Evolutionary conservation across 164 flowering plant genomes (phyloP).

Genomic region (Magnolia officinalis): DNA sequence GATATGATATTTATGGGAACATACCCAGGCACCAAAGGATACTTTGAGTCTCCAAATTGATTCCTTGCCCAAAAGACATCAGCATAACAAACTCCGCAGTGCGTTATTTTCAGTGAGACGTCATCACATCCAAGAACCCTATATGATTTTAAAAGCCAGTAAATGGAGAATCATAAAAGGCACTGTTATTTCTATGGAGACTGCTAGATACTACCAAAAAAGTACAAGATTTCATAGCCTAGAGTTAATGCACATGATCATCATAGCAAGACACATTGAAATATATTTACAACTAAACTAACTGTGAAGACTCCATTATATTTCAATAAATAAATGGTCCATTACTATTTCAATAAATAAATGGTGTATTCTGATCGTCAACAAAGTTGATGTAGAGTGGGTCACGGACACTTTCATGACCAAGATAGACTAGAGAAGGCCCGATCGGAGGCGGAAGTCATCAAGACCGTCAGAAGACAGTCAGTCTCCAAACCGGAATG

Average conservation of each 20-base stretch:
- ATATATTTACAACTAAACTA: too few relatives aligned
- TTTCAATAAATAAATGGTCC: too few relatives aligned
- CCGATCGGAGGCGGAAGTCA: not conserved
- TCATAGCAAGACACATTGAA: not conserved
- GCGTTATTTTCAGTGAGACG: slow-evolving; percentile 59
- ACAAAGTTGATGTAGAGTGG: too few relatives aligned
- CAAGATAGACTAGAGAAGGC: not conserved
- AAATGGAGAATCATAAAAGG: not conserved
- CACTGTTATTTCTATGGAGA: not conserved
- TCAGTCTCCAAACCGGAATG: too few relatives aligned
- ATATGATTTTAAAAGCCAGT: slow-evolving; percentile 10
- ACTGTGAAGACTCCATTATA: too few relatives aligned
- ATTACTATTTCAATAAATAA: too few relatives aligned
- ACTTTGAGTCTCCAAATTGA: slow-evolving; percentile 36
- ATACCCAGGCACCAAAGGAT: slow-evolving; percentile 84
- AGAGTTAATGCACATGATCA: not conserved
- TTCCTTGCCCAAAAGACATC: slow-evolving; percentile 66
- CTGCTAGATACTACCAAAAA: not conserved
- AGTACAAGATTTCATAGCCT: not conserved
- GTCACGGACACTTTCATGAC: not conserved
- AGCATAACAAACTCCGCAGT: slow-evolving; percentile 80
- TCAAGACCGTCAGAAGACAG: too few relatives aligned
- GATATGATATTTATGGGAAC: not conserved
- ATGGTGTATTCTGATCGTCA: too few relatives aligned
- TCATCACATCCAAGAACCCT: slow-evolving; percentile 56